Evolutionary conservation across 331 rosid species (phyloP).

Genomic region (Cydonia oblonga): DNA sequence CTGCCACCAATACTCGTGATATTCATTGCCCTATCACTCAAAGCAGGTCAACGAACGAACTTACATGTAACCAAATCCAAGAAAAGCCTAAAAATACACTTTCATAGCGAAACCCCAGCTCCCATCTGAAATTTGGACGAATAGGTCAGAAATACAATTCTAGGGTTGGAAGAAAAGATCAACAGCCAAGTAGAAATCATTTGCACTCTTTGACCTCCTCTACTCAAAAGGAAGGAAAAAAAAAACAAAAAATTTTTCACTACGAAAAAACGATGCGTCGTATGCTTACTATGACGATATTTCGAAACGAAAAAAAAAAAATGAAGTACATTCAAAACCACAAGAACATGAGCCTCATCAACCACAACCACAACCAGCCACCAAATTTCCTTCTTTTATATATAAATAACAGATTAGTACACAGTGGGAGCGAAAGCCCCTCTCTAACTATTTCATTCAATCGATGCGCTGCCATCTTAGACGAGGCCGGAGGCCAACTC

Average conservation of each 20-base stretch:
- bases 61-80: background rate
- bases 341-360: constrained; percentile 53
- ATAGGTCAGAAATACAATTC: background rate
- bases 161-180: background rate
- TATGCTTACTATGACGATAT: background rate
- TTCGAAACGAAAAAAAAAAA: background rate
- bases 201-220: background rate
- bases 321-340: constrained; percentile 36
- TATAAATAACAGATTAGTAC: constrained; percentile 53
- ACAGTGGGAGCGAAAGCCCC: constrained; percentile 45
- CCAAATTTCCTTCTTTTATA: constrained; percentile 43
- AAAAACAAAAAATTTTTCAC: background rate
- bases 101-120: too few relatives aligned
- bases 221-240: background rate
- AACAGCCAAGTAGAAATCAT: background rate
- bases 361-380: constrained; percentile 49
- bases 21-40: background rate
- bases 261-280: background rate
- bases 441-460: constrained; percentile 21
- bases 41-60: background rate
- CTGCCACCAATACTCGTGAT: background rate
- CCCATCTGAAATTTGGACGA: too few relatives aligned
- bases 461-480: constrained; percentile 21
- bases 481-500: constrained; percentile 37
- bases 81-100: background rate